Percentiles rank a stretch among this genome's conserved stretches.
Conservation (phyloP, 345 rosid species). For the Lenwebbia sp. region DNA sequence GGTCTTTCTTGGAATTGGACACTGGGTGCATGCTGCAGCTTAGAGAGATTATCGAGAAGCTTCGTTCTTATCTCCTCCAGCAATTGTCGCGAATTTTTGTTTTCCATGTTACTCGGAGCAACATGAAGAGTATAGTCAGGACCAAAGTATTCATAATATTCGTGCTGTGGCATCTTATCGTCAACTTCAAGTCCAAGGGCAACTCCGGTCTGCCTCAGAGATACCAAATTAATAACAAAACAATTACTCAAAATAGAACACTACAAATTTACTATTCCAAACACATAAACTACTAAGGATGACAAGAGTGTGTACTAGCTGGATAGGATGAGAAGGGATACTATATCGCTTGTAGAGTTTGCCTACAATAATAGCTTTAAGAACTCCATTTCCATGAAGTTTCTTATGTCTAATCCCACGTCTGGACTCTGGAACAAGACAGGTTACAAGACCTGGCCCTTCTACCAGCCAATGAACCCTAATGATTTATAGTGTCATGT, state of each 20-base stretch:
- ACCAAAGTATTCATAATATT: constrained; percentile 56
- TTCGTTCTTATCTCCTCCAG: constrained; percentile 74
- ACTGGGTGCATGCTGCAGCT: constrained; percentile 96
- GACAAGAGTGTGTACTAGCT: background rate
- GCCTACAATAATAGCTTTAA: background rate
- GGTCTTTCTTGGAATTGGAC: constrained; percentile 86
- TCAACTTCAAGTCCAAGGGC: constrained; percentile 63
- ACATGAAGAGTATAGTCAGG: constrained; percentile 61
- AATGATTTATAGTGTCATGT: background rate
- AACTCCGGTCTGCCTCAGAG: constrained; percentile 40
- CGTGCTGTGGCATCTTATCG: constrained; percentile 61
- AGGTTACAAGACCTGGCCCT: background rate
- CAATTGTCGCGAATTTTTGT: constrained; percentile 51
- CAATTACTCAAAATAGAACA: background rate
- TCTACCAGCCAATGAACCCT: background rate
- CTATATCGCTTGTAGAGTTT: background rate
- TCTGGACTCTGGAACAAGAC: background rate
- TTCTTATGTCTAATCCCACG: background rate
- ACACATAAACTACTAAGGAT: background rate
- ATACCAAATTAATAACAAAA: background rate
- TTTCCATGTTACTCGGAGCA: constrained; percentile 66
- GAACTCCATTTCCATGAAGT: background rate
- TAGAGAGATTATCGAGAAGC: constrained; percentile 85
- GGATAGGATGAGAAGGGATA: background rate
- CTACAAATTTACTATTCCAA: background rate